A percentile compares a stretch with the other conserved stretches of the same genome.
Conservation (phyloP, 306 rosid species). For the Macrotyloma uniflorum region DNA sequence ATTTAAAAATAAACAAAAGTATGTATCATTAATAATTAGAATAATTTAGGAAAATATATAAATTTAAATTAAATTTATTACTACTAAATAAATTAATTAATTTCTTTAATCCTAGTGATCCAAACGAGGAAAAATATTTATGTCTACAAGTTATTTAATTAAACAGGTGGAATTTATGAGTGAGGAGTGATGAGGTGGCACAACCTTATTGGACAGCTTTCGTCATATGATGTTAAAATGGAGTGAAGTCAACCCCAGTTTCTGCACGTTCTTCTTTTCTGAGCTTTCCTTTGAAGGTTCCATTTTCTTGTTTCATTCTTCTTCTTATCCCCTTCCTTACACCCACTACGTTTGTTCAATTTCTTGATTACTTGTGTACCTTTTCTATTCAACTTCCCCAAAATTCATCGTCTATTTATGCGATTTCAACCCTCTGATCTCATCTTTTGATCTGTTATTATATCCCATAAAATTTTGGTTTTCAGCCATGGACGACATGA, state of each 20-base stretch:
- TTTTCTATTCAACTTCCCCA: too few species aligned
- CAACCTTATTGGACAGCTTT: background rate
- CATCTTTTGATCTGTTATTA: background rate
- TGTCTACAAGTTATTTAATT: too few species aligned
- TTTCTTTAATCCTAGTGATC: too few species aligned
- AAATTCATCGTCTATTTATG: background rate
- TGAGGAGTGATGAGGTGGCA: constrained; percentile 2
- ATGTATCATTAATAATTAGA: too few species aligned
- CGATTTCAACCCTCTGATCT: background rate
- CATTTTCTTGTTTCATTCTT: too few species aligned
- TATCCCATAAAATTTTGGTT: background rate
- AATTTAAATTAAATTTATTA: too few species aligned
- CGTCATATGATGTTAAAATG: background rate
- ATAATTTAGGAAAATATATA: too few species aligned
- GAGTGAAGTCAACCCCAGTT: background rate
- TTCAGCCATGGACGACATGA: constrained; percentile 70
- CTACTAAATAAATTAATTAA: too few species aligned
- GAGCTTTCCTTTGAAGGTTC: too few species aligned
- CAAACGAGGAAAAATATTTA: too few species aligned
- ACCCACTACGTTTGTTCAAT: background rate
- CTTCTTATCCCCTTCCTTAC: background rate
- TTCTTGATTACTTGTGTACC: background rate
- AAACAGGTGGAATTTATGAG: background rate
- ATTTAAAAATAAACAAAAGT: too few species aligned
- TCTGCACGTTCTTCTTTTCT: background rate